These are phyloP conservation scores for Myxozyma udenii DNA, from an alignment of 805 yeast genomes.

Conservation along the genomic window DNA sequence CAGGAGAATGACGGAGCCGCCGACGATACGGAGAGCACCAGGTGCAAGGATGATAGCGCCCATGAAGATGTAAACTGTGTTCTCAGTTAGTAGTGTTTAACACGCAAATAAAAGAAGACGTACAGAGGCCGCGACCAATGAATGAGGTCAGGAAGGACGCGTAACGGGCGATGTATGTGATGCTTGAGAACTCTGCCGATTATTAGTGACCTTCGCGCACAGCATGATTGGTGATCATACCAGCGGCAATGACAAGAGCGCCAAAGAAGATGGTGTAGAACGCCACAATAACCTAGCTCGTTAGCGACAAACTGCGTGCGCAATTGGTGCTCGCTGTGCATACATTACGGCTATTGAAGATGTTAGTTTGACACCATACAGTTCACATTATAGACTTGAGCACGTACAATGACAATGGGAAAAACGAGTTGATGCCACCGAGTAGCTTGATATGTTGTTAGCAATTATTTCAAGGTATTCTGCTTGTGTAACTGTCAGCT, in stretches of 20 bases:
- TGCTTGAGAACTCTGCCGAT: constrained; percentile 49
- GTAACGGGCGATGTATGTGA: constrained; percentile 46
- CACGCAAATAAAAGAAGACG: too few species aligned
- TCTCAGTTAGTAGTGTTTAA: neutral
- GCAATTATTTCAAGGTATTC: neutral
- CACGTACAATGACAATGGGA: constrained; percentile 26
- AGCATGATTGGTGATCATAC: too few species aligned
- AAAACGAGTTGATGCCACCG: constrained; percentile 27
- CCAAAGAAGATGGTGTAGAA: constrained; percentile 38
- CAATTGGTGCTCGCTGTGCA: too few species aligned
- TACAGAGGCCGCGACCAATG: constrained; percentile 70
- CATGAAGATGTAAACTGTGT: constrained; percentile 49
- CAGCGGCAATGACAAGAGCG: constrained; percentile 26
- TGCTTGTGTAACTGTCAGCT: neutral
- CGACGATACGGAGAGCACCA: constrained; percentile 53
- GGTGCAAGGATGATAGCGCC: constrained; percentile 52
- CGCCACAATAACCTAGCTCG: constrained; percentile 35
- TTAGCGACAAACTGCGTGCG: too few species aligned
- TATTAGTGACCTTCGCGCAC: too few species aligned
- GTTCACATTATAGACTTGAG: neutral
- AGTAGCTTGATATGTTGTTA: constrained; percentile 16
- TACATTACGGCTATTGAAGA: neutral
- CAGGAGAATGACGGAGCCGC: constrained; percentile 57
- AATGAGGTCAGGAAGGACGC: constrained; percentile 60
- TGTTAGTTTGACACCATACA: neutral